A percentile compares a stretch with the other conserved stretches of the same genome.
Conservation (phyloP, 768 basidiomycete genomes). For the Mycena galericulata region DNA sequence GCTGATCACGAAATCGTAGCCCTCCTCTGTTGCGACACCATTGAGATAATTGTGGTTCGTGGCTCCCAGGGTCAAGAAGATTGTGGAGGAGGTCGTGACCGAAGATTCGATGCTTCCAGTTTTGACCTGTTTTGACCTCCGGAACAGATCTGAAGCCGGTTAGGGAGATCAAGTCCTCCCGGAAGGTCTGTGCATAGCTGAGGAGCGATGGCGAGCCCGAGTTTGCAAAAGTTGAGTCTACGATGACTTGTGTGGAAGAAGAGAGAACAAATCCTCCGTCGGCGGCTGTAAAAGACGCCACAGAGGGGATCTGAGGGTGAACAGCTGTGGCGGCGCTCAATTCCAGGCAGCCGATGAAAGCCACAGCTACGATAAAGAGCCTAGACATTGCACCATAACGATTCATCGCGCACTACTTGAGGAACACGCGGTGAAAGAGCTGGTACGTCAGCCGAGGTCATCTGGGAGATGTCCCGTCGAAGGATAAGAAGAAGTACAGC, state of each 20-base stretch:
- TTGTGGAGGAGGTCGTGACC: conserved; percentile 28
- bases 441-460: too few relatives aligned
- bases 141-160: conserved; percentile 44
- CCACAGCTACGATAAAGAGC: background rate
- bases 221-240: conserved; percentile 45
- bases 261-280: conserved; percentile 45
- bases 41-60: conserved; percentile 50
- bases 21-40: conserved; percentile 51
- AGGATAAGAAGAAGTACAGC: too few relatives aligned
- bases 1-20: conserved; percentile 51
- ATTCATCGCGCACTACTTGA: too few relatives aligned
- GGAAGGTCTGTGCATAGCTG: conserved; percentile 53
- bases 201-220: conserved; percentile 46
- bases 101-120: conserved; percentile 14
- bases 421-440: too few relatives aligned
- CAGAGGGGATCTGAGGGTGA: conserved; percentile 51
- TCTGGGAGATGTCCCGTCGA: too few relatives aligned
- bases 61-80: conserved; percentile 47
- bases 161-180: conserved; percentile 46
- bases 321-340: background rate
- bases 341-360: background rate
- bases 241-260: conserved; percentile 47
- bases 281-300: conserved; percentile 46
- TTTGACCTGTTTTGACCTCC: conserved; percentile 31
- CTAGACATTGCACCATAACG: too few relatives aligned